Conservation (phyloP, 257 asterid genomes). For the Osmanthus fragrans region DNA sequence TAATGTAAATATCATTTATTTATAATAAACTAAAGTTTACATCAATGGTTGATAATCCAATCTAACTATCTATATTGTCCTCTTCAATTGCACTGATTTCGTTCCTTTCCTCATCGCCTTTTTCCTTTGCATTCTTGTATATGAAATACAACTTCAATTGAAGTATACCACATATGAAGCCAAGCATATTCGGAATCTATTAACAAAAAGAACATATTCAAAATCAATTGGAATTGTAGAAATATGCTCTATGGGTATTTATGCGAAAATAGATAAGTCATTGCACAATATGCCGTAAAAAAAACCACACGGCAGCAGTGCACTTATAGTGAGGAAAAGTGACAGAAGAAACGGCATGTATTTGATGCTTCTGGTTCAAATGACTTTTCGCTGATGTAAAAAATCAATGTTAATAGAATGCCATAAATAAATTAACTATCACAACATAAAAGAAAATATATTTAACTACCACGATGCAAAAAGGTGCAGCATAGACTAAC, state of each 20-base stretch:
- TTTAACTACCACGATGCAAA: slow-evolving; percentile 46
- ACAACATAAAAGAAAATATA: neutral
- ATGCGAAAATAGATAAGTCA: slow-evolving; percentile 56
- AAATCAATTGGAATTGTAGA: neutral
- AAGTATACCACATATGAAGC: neutral
- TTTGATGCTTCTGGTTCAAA: slow-evolving; percentile 59
- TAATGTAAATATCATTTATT: no score
- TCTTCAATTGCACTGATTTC: no score
- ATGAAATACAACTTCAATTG: neutral
- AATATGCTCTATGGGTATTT: no score
- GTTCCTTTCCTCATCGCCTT: no score
- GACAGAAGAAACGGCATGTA: slow-evolving; percentile 67
- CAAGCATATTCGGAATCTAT: neutral
- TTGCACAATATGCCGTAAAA: slow-evolving; percentile 48
- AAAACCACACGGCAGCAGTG: slow-evolving; percentile 61
- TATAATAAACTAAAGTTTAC: no score
- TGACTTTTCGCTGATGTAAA: slow-evolving; percentile 53
- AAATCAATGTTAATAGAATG: no score
- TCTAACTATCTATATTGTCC: no score
- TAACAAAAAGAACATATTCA: neutral
- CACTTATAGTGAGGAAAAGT: slow-evolving; percentile 63
- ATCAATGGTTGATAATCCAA: no score
- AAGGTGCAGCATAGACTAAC: slow-evolving; percentile 53
- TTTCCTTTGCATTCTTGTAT: neutral
- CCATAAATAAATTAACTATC: no score